Evolutionary conservation across 2,329 filamentous ascomycete genomes (phyloP), one percentile per base, ranked within the genome.

Genomic region (Metarhizium sp.): DNA sequence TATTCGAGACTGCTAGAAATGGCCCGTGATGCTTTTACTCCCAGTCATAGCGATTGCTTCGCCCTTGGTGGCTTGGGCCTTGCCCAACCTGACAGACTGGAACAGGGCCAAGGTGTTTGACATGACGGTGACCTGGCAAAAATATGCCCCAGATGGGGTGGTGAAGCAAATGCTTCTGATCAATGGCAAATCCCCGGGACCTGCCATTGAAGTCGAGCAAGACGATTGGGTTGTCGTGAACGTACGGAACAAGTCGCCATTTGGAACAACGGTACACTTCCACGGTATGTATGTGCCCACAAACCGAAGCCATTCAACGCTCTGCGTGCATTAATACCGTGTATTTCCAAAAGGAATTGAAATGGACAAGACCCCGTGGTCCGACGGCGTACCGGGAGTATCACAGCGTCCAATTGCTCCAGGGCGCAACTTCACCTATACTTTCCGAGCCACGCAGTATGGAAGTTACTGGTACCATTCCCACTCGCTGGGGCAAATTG

Each of bases 391-490:
- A 0, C 78, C 80, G 0, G 81, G 81, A 2, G 64, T 85, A 2
- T 75, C 76, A 1, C 81, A 85, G 60, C 69, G 69, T 3, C 68
- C 75, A 3, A 82, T 85, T 54, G 61, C 67, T 13, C 73, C 79
- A 1, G 75, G 75, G 7, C 0, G 25, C 29, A 46, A n/a, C 47
- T 56, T 56, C 2, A 69, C 71, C 0, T 81, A 85, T 62, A 70
- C 69, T 36, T 86, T 78, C 71, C 74, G 69, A n/a, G 81, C 81
- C 0, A 73, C 71, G 0, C 75, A 81, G 54, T 77, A 80, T 60
- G 83, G 83, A 3, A 77, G 75, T 46, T 82, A 80, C 66, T 84
- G 78, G 72, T 86, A 85, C 59, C 82, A 85, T 66, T 75, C 79
- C 0, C 82, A 86, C 61, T 72, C 73, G 29, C 68, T 71, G 1